Base-by-base conservation (phyloP, 768 basidiomycete genomes). In the Mycena floridula region DNA sequence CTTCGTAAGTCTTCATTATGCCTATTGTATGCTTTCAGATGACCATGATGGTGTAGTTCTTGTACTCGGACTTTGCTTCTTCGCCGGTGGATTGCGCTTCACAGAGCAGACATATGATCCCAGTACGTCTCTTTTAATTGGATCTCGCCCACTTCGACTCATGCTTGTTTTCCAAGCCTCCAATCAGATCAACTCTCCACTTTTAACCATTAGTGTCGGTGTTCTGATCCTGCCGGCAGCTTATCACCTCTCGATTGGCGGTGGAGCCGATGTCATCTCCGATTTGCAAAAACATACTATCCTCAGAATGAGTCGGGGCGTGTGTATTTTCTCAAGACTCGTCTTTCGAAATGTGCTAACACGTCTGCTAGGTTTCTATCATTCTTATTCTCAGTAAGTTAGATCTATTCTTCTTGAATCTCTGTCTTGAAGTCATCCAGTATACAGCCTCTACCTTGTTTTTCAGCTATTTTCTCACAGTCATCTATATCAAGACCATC, bases 401-500 rank as follows among this genome's bases (percentile, higher is more conserved):
- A n/a, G 21, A 21, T 16, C 26, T 11, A 40, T 22, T 22, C 20
- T 26, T 20, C 22, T 13, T 12, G 5, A 13, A 26, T 5, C 13
- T 36, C 38, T n/a, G 8, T 25, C 25, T 46, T 36, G 21, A 45
- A 22, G 16, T 25, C 16, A 23, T n/a, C 9, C 47, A 89, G 86
- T 89, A 48, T 92, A 93, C 54, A 58, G 49, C 2, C 66, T 68
- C 24, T 89, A 87, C 53, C 73, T 92, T 15, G 60, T 85, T 48
- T 91, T 91, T 63, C 89, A 90, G 58, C 66, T 89, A 3, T 85
- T 72, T 66, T 89, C 88, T 0, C 89, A 92, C 58, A 76, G 81
- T 4, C 67, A 79, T 50, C 69, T 92, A 13, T 92, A 87, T 50
- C 64, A 62, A 46, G 76, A 81, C 43, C 49, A 59, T 11, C 67